phyloP scores from a whole-genome alignment of 1,284 basidiomycete species.

The Ceratobasidium sp. region DNA sequence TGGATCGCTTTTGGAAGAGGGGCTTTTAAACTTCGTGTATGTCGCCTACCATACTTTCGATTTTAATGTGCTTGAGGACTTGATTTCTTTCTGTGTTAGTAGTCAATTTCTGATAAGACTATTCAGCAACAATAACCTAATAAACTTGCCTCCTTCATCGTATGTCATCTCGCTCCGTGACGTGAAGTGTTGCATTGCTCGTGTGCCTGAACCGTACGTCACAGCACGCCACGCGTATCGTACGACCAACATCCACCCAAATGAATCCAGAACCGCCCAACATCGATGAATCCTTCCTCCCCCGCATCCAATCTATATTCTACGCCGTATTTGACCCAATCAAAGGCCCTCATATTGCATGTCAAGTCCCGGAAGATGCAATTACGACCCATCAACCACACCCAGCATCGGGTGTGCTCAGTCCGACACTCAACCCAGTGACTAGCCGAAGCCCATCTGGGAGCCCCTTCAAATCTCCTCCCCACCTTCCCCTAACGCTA shows the following conservation, averaged over 20 bases:
- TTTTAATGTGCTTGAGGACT: too few relatives aligned
- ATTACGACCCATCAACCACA: conserved; percentile 57
- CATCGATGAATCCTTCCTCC: conserved; percentile 45
- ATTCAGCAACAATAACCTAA: too few relatives aligned
- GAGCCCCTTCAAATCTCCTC: conserved; percentile 32
- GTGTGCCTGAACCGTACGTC: not conserved
- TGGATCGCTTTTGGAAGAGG: too few relatives aligned
- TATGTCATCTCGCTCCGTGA: too few relatives aligned
- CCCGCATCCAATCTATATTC: conserved; percentile 82
- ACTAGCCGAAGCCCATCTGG: conserved; percentile 39
- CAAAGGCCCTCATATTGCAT: conserved; percentile 84
- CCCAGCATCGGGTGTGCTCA: conserved; percentile 56
- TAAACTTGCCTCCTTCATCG: too few relatives aligned
- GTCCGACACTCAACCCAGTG: conserved; percentile 45
- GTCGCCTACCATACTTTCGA: too few relatives aligned
- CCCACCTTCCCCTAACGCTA: conserved; percentile 21
- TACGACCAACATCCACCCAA: conserved; percentile 1
- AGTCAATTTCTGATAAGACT: too few relatives aligned
- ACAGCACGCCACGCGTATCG: not conserved
- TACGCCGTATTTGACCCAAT: conserved; percentile 85
- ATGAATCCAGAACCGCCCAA: conserved; percentile 30
- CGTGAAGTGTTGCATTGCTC: too few relatives aligned
- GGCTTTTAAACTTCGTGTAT: too few relatives aligned
- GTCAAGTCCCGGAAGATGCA: conserved; percentile 88
- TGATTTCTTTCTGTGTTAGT: too few relatives aligned